Base-by-base conservation (phyloP, 2,329 filamentous ascomycete genomes). In the Exophiala sideris region DNA sequence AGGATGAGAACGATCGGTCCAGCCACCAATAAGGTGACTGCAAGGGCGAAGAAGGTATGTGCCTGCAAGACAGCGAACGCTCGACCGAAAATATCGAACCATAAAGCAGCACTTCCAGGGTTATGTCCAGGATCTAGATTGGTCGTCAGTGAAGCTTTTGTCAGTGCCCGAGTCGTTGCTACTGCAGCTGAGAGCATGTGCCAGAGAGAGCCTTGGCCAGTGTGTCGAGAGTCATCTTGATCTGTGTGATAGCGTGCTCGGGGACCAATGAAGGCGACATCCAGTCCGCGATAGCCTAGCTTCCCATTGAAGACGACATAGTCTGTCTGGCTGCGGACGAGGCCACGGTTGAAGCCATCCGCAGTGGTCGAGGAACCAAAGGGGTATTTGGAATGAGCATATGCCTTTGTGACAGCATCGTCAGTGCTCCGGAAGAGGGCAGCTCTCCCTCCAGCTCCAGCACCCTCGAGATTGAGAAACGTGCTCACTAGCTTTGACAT, bases 381-480 rank as follows among this genome's bases (percentile, higher is more conserved):
- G 0, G 94, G 92, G 69, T 91, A 78, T 18, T 81, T 79, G 21
- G 82, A 81, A 24, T 80, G 80, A 52, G 80, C 78, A 70, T 96
- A 97, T 32, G 88, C 87, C 56, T 80, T 81, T 0, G 91, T 92
- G 20, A 95, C 86, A 70, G 96, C 87, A 2, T 86, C 82, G 70
- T 97, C 94, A 0, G 91, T 92, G 48, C 86, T 87, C 54, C 94
- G 83, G 73, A 99, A 97, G 2, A 97, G 76, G 9, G 87, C 87
- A 3, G 92, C 91, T 55, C 90, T 82, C 1, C 92, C 91, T 9
- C 94, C 94, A 10, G 92, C 92, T 46, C 92, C 94, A 38, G 92
- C 92, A 10, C 94, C 94, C 71, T 99, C 94, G 12, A 99, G 82
- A 64, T 99, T 99, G 61, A 97, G 76, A 67, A 99, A 97, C 0